phyloP scores from a whole-genome alignment of 441 rosid genomes.

The Aleurites moluccanus region DNA sequence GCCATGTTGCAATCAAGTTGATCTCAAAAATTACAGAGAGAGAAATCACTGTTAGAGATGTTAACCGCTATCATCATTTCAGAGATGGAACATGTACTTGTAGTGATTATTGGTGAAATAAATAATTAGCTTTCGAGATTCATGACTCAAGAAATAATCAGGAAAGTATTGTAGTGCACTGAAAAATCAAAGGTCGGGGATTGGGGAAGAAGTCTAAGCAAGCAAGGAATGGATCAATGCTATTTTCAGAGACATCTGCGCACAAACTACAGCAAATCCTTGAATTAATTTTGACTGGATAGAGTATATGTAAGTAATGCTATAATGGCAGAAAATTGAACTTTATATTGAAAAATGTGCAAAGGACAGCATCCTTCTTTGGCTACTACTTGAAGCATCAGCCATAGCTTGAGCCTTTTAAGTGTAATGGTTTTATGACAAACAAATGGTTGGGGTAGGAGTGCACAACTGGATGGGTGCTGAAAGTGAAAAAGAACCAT shows the following conservation, averaged over 20 bases:
- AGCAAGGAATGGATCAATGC: not conserved
- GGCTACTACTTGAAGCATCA: no score
- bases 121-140: not conserved
- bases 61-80: conserved; percentile 43
- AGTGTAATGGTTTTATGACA: no score
- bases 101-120: conserved; percentile 44
- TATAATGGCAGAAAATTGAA: no score
- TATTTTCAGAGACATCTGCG: not conserved
- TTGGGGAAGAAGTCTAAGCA: not conserved
- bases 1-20: conserved; percentile 43
- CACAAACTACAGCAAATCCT: no score
- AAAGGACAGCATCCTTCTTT: no score
- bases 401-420: no score
- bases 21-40: conserved; percentile 38
- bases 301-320: no score
- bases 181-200: not conserved
- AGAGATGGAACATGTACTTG: conserved; percentile 28
- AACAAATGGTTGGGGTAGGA: no score
- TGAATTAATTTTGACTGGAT: not conserved
- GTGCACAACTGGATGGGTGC: no score
- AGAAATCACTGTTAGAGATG: conserved; percentile 33
- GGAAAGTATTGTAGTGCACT: not conserved
- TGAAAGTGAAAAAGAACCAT: no score
- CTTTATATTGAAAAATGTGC: not conserved
- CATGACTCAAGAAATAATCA: not conserved